Conservation (phyloP, 208 protist species). For the Naegleria lovaniensis region DNA sequence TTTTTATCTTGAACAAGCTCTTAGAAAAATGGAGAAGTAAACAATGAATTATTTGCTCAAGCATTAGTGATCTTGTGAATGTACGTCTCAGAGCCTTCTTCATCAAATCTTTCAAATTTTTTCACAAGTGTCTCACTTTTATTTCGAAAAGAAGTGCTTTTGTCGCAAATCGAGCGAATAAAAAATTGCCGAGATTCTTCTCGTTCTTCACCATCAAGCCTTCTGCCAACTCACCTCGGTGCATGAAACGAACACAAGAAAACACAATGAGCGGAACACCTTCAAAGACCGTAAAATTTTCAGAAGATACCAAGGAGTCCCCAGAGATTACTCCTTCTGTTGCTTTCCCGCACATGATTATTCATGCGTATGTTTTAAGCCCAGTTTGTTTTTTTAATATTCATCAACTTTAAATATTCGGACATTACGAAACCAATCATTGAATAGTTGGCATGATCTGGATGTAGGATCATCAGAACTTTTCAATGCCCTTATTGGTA, state of each 20-base stretch:
- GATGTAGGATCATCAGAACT: not conserved
- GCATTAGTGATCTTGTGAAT: too few species aligned
- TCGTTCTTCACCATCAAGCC: too few species aligned
- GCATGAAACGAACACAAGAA: not conserved
- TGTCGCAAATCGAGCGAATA: too few species aligned
- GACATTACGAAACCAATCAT: not conserved
- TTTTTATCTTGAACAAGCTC: not conserved
- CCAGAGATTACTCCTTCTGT: not conserved
- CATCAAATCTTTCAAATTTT: too few species aligned
- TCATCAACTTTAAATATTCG: not conserved
- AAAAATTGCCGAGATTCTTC: too few species aligned
- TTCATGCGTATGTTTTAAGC: not conserved
- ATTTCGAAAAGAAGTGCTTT: too few species aligned
- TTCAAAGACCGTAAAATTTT: not conserved
- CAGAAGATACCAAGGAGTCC: not conserved
- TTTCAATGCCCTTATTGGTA: constrained; percentile 5
- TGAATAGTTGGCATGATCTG: not conserved
- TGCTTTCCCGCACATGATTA: not conserved
- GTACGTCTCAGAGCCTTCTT: too few species aligned
- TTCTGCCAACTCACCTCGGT: not conserved
- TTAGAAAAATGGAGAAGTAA: not conserved
- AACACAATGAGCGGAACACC: not conserved
- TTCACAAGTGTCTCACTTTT: too few species aligned
- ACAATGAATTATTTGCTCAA: too few species aligned
- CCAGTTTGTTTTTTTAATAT: not conserved